Base-by-base conservation (phyloP, 2,329 filamentous ascomycete species). In the Diaporthe destruens region DNA sequence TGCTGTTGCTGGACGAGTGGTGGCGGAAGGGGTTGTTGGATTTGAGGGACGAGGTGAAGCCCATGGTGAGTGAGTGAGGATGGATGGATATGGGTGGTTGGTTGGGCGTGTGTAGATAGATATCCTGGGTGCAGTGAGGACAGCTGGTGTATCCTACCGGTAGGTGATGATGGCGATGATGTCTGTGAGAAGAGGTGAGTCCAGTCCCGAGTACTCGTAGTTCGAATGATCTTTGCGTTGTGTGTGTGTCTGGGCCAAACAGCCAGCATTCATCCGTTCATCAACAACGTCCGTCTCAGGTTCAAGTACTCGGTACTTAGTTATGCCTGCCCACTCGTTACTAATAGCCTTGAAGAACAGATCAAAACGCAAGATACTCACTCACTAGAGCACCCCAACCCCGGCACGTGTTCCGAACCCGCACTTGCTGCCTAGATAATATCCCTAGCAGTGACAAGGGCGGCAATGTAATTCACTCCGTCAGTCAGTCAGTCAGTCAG, bases 11-110 rank as follows among this genome's bases (percentile, higher is more conserved):
- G 71, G 49, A 36, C 71, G 75, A 9, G 77, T 75, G 23, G 74
- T 76, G 20, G 25, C 56, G 16, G 74, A 74, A 72, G 71, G 76
- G 72, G 44, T 74, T 74, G 51, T 74, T 74, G 6, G 72, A 69
- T 36, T 72, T 74, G 20, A 74, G 44, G 12, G 53, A 68, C n/a
- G 44, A 71, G 23, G 42, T 47, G 59, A 71, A 72, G 7, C 72
- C 69, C 72, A 74, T 74, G n/a, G 39, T 72, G 44, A 4, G 25
- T 32, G 12, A 16, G 6, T n/a, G n/a, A n/a, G n/a, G n/a, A n/a
- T n/a, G n/a, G 1, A 18, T n/a, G 18, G 6, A 14, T 2, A 3
- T n/a, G 18, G 16, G 20, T 16, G 6, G n/a, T n/a, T n/a, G n/a
- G n/a, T n/a, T n/a, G n/a, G n/a, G n/a, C n/a, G n/a, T n/a, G n/a